Evolutionary conservation across 768 basidiomycete species (phyloP).

Genomic region (Termitomyces sp.): DNA sequence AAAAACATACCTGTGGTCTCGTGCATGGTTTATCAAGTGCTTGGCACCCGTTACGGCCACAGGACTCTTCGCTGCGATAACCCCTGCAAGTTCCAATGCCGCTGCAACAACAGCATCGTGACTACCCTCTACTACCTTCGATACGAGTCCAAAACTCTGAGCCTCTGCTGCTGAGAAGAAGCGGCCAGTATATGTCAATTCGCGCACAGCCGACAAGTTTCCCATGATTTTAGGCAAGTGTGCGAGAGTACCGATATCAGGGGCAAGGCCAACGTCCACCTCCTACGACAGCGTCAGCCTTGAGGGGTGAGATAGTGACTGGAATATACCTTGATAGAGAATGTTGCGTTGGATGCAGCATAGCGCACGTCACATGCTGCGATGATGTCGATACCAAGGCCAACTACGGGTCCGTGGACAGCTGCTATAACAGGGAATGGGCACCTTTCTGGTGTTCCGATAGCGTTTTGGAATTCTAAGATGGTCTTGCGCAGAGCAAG

Average conservation of each 20-base stretch:
- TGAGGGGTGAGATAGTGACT: slow-evolving; percentile 22
- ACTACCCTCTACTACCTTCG: slow-evolving; percentile 62
- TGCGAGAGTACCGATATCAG: slow-evolving; percentile 85
- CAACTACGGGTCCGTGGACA: slow-evolving; percentile 67
- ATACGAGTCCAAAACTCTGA: slow-evolving; percentile 64
- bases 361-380: slow-evolving; percentile 75
- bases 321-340: slow-evolving; percentile 63
- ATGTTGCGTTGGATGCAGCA: slow-evolving; percentile 53
- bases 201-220: slow-evolving; percentile 66
- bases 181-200: slow-evolving; percentile 73
- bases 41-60: slow-evolving; percentile 77
- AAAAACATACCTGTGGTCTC: slow-evolving; percentile 65
- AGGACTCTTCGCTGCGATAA: slow-evolving; percentile 74
- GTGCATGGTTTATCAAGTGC: slow-evolving; percentile 67
- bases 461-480: slow-evolving; percentile 61
- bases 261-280: slow-evolving; percentile 81
- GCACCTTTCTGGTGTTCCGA: slow-evolving; percentile 62
- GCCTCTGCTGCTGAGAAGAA: slow-evolving; percentile 70
- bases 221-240: slow-evolving; percentile 73
- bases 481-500: slow-evolving; percentile 43
- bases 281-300: slow-evolving; percentile 53
- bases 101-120: slow-evolving; percentile 58
- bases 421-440: slow-evolving; percentile 82
- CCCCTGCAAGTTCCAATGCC: slow-evolving; percentile 59
- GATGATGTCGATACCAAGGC: slow-evolving; percentile 76